These are phyloP conservation scores for Begonia fuchsioides DNA, from an alignment of 306 rosid species.

Conservation along the genomic window DNA sequence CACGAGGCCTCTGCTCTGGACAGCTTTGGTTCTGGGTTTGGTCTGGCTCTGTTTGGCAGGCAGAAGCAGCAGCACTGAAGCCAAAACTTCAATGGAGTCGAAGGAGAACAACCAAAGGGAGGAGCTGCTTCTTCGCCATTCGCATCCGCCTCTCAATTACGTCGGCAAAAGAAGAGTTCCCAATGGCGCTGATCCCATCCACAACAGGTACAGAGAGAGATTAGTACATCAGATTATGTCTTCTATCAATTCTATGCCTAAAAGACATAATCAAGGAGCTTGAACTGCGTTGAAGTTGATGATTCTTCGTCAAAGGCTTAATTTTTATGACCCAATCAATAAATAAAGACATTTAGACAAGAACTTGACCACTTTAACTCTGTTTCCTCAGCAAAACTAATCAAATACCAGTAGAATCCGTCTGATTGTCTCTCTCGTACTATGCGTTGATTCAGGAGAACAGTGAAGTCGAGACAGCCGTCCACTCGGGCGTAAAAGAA, in stretches of 20 bases:
- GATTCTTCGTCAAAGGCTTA: no score
- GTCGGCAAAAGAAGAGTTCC: slow-evolving; percentile 98
- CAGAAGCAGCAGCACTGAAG: slow-evolving; percentile 29
- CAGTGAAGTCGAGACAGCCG: slow-evolving; percentile 49
- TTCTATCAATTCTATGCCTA: slow-evolving; percentile 1
- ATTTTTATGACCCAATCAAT: slow-evolving; percentile 39
- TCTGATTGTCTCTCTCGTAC: neutral
- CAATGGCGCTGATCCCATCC: slow-evolving; percentile 98
- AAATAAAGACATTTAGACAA: slow-evolving; percentile 56
- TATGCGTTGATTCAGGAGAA: slow-evolving; percentile 49
- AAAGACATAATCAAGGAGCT: no score
- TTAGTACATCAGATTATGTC: neutral
- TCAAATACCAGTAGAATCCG: neutral
- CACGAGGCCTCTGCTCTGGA: slow-evolving; percentile 48
- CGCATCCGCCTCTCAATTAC: slow-evolving; percentile 32
- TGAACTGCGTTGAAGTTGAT: no score
- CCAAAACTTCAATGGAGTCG: slow-evolving; percentile 34
- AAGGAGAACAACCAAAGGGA: slow-evolving; percentile 42
- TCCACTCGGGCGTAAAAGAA: slow-evolving; percentile 36
- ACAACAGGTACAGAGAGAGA: slow-evolving; percentile 62
- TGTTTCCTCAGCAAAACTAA: no score
- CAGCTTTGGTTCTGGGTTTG: slow-evolving; percentile 33
- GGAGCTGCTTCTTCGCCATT: slow-evolving; percentile 30
- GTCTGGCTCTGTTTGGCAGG: slow-evolving; percentile 52
- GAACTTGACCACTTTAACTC: slow-evolving; percentile 66